These are phyloP conservation scores for Eimeria necatrix DNA, from an alignment of 169 alveolate species.

Conservation along the genomic window DNA sequence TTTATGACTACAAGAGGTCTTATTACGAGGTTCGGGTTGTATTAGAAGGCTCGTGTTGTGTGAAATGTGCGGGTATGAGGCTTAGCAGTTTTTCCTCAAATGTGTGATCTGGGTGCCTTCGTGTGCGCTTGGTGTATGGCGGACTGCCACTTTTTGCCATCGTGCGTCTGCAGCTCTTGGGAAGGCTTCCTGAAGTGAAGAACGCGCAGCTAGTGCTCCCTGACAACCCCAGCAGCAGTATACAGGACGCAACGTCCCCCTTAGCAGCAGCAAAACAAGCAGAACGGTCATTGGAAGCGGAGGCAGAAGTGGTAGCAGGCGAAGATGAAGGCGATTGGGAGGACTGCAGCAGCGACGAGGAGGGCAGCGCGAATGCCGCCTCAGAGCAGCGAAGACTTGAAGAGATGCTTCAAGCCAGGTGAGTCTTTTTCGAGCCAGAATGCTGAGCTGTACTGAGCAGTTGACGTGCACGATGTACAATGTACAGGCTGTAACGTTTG, in stretches of 20 bases:
- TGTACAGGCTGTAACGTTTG: background rate
- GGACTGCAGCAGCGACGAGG: conserved; percentile 74
- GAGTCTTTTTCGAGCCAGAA: background rate
- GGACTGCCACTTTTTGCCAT: background rate
- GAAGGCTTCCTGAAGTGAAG: background rate
- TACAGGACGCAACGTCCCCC: background rate
- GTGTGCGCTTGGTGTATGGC: background rate
- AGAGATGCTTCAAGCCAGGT: conserved; percentile 53
- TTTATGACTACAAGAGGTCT: conserved; percentile 53
- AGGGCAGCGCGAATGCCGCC: background rate
- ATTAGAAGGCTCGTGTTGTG: background rate
- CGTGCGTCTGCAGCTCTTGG: conserved; percentile 51
- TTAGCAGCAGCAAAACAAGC: background rate
- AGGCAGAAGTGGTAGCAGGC: background rate
- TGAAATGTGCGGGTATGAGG: background rate
- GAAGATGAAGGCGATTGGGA: conserved; percentile 61
- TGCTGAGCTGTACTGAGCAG: background rate
- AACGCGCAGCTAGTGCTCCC: conserved; percentile 9
- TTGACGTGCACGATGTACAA: background rate
- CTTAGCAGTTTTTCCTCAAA: background rate
- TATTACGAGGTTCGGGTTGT: conserved; percentile 25
- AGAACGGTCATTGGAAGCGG: background rate
- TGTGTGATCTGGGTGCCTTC: background rate
- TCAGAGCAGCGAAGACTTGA: conserved; percentile 62
- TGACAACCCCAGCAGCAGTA: background rate